Conservation (phyloP, 768 basidiomycete species). For the Paxillus rubicundulus region DNA sequence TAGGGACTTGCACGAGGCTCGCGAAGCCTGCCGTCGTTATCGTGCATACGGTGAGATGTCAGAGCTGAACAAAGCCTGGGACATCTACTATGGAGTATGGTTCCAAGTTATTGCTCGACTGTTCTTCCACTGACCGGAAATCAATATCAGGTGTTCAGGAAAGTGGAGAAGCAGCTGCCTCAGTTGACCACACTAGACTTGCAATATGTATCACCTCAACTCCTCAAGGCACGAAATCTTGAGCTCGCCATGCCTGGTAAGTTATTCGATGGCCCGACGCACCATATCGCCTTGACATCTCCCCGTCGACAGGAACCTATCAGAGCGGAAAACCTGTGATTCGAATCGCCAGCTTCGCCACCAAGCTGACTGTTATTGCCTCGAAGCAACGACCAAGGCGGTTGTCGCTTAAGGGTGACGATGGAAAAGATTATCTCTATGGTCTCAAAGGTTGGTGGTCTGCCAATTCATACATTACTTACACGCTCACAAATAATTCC, state of each 20-base stretch:
- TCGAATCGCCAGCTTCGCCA: conserved; percentile 78
- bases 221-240: conserved; percentile 84
- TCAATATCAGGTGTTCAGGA: conserved; percentile 78
- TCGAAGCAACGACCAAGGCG: conserved; percentile 97
- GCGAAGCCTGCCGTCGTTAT: conserved; percentile 87
- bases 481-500: conserved; percentile 3
- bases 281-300: background rate
- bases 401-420: conserved; percentile 81
- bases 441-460: conserved; percentile 69
- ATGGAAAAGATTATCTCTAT: conserved; percentile 93
- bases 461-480: background rate
- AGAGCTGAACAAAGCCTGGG: conserved; percentile 97
- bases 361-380: conserved; percentile 89
- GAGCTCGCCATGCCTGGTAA: conserved; percentile 95
- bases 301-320: conserved; percentile 68
- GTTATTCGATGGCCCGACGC: background rate
- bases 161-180: conserved; percentile 91
- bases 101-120: background rate
- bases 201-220: conserved; percentile 93
- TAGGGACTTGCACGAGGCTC: conserved; percentile 86
- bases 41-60: conserved; percentile 81
- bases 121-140: conserved; percentile 2
- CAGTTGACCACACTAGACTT: conserved; percentile 87
- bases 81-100: conserved; percentile 90
- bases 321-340: conserved; percentile 83